Base-by-base conservation (phyloP, 106 monocot genomes). In the Phalaenopsis aphrodite region DNA sequence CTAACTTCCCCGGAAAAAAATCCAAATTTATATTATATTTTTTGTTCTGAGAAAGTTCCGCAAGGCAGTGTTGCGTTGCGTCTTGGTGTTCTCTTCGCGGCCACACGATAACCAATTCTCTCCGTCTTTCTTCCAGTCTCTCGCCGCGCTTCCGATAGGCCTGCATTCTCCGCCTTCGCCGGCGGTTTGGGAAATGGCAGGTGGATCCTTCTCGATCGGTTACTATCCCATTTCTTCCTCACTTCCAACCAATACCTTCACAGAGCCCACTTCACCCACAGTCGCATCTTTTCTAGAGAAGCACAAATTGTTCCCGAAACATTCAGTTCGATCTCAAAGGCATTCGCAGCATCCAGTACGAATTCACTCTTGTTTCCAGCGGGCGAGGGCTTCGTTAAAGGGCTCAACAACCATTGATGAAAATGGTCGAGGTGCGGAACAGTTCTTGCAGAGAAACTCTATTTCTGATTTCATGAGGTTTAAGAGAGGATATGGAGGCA, bases 381-480 rank as follows among this genome's bases (percentile, higher is more conserved):
- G 73, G 42, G 48, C 76, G 14, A 75, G 18, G 17, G 41, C 75
- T 8, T n/a, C 15, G 30, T 1, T 58, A 30, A 74, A 39, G 36
- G 14, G 23, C n/a, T 66, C 72, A 5, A 56, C 72, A 24, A 37
- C 73, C 36, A 37, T 84, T 21, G 75, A 19, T 36, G 83, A 58
- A 55, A 74, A 30, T 12, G 83, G 46, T 5, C 82, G 45, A 18
- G 85, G n/a, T 4, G 41, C 57, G 49, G 86, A 80, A 41, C 75
- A 77, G 84, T 94, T 94, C 85, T 15, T 46, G 78, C 82, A 81
- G 64, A 87, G 75, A 77, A 91, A 81, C 78, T 83, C 91, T 73
- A 90, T 92, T 76, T 82, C 93, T 55, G 93, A 93, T 57, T 96
- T 92, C 87, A 85, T 96, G 90, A 77, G 96, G 45, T 94, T 91